Base-by-base conservation (phyloP, 768 basidiomycete species). In the Leccinum variicolor region DNA sequence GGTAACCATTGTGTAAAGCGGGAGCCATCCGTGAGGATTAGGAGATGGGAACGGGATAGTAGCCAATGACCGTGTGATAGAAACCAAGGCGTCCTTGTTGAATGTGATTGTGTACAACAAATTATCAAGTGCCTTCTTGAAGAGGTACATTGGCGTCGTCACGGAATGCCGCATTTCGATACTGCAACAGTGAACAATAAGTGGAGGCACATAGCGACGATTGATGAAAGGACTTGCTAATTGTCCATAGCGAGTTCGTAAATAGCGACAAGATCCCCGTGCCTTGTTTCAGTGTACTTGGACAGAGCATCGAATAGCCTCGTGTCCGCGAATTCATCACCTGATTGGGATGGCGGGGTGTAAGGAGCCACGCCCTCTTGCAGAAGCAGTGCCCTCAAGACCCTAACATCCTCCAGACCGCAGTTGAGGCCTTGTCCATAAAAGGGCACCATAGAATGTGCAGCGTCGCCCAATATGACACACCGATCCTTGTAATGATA, bases 361-460 rank as follows among this genome's bases (percentile, higher is more conserved):
- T 69, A 72, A 74, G 57, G 85, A 73, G 58, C 81, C 57, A 95
- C 87, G 15, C 80, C 80, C 72, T 89, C 85, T 58, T 86, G 80
- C 55, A 83, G 82, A 66, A 98, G 79, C 55, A 94, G 75, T 29
- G 84, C 79, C 58, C 86, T 83, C 62, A 99, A 81, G 53, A 98
- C 84, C 63, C 97, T 85, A 65, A 98, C 94, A 73, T 99, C 96
- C 75, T 99, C 96, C 53, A 99, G 82, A 15, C 96, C 96, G 69
- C 95, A 97, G 69, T 99, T 99, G 64, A 98, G 81, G 43, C 96
- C 96, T 79, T 99, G 96, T 45, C 96, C 91, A 71, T 90, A 94
- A 76, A 94, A 95, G 61, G 96, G 95, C n/a, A 95, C 94, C 94
- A 98, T 98, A 45, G 93, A 90, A 74, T 99, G 96, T 11, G 94